A percentile compares a stretch with the other conserved stretches of the same genome.
Conservation (phyloP, 805 yeast genomes). For the Suhomyces tanzawaensis region DNA sequence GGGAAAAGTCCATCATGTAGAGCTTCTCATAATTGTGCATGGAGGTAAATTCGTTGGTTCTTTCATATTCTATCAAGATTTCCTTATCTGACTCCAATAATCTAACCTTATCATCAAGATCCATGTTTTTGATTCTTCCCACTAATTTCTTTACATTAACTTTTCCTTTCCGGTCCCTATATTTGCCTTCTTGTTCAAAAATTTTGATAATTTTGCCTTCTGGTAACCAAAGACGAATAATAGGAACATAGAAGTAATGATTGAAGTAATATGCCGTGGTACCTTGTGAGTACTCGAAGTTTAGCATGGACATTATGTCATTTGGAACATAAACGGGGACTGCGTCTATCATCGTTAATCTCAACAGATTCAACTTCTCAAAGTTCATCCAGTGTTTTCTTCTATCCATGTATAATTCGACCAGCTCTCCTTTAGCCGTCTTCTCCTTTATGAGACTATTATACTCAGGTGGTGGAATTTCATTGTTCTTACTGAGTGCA, state of each 20-base stretch:
- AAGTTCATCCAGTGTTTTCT: slow-evolving; percentile 31
- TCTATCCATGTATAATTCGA: slow-evolving; percentile 30
- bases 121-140: slow-evolving; percentile 6
- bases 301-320: slow-evolving; percentile 9
- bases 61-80: slow-evolving; percentile 8
- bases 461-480: slow-evolving; percentile 20
- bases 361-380: slow-evolving; percentile 16
- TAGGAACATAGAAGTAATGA: slow-evolving; percentile 11
- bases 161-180: slow-evolving; percentile 5
- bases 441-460: slow-evolving; percentile 16
- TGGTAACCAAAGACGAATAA: slow-evolving; percentile 10
- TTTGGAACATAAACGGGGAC: slow-evolving; percentile 13
- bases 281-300: slow-evolving; percentile 10
- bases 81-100: slow-evolving; percentile 8
- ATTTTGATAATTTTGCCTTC: slow-evolving; percentile 9
- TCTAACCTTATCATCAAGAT: slow-evolving; percentile 5
- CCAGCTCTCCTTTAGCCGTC: slow-evolving; percentile 16
- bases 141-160: slow-evolving; percentile 12
- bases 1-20: slow-evolving; percentile 3
- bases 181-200: slow-evolving; percentile 7
- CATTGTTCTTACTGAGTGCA: slow-evolving; percentile 12
- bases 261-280: slow-evolving; percentile 6
- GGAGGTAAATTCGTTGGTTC: slow-evolving; percentile 8
- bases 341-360: slow-evolving; percentile 9
- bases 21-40: slow-evolving; percentile 10